Conservation (phyloP, 2,329 filamentous ascomycete species). For the Tolypocladium tundrense region DNA sequence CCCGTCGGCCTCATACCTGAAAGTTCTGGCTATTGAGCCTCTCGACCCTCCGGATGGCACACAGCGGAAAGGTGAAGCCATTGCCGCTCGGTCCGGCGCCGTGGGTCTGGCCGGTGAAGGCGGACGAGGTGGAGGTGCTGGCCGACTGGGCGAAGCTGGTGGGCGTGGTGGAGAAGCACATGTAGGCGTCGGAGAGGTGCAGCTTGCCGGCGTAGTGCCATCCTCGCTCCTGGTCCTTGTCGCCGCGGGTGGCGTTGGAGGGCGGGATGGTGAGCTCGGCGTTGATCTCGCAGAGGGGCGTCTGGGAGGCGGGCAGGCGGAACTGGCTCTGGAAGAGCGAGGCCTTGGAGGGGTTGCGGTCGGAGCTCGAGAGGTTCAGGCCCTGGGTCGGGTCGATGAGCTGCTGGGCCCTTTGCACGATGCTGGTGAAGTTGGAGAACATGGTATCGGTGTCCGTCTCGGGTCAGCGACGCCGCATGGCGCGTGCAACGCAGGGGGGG, state of each 20-base stretch:
- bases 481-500: conserved; percentile 9
- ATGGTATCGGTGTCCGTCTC: conserved; percentile 27
- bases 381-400: conserved; percentile 84
- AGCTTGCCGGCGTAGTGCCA: conserved; percentile 89
- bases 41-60: conserved; percentile 84
- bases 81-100: conserved; percentile 88
- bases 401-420: conserved; percentile 93
- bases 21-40: conserved; percentile 87
- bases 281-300: conserved; percentile 89
- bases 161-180: conserved; percentile 92
- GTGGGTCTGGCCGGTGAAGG: conserved; percentile 87
- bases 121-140: conserved; percentile 67
- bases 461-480: conserved; percentile 29
- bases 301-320: conserved; percentile 84
- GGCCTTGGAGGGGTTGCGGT: conserved; percentile 80
- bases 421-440: conserved; percentile 57
- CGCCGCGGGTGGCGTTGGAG: conserved; percentile 58
- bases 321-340: conserved; percentile 94
- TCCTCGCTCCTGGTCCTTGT: conserved; percentile 61
- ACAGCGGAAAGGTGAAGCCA: conserved; percentile 90
- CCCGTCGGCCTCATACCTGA: conserved; percentile 33
- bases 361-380: conserved; percentile 59
- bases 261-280: conserved; percentile 85
- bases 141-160: conserved; percentile 77
- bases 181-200: conserved; percentile 85